These are phyloP conservation scores for Schizophyllum amplum DNA, from an alignment of 1,284 basidiomycete species.

Conservation along the genomic window DNA sequence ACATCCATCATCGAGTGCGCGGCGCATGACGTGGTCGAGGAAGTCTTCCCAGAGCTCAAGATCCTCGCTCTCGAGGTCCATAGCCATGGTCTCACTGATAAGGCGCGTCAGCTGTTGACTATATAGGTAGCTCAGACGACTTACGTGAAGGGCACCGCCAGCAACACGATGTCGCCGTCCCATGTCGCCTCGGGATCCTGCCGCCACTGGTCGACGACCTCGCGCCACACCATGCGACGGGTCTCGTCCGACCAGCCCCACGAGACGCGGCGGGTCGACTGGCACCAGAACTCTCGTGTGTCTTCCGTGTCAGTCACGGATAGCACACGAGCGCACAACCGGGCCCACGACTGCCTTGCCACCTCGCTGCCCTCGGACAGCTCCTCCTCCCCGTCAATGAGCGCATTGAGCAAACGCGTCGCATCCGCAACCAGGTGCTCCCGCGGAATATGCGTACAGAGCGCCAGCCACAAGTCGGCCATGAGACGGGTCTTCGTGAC, in stretches of 20 bases:
- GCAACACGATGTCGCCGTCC: conserved; percentile 46
- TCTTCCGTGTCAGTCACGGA: conserved; percentile 35
- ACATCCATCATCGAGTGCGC: conserved; percentile 46
- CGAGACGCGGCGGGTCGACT: conserved; percentile 11
- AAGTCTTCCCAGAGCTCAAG: conserved; percentile 49
- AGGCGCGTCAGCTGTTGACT: conserved; percentile 4
- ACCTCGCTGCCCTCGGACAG: conserved; percentile 40
- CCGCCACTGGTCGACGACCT: conserved; percentile 46
- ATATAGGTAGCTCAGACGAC: conserved; percentile 18
- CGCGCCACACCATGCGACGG: conserved; percentile 45
- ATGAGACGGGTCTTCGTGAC: conserved; percentile 39
- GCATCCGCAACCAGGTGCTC: conserved; percentile 34
- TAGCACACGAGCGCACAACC: conserved; percentile 46
- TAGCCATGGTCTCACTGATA: conserved; percentile 38
- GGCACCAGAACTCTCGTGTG: conserved; percentile 48
- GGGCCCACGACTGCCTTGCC: conserved; percentile 46
- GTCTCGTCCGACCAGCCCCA: conserved; percentile 27
- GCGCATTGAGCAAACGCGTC: conserved; percentile 34
- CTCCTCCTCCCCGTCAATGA: conserved; percentile 39
- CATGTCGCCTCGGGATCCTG: conserved; percentile 33
- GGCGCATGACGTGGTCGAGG: conserved; percentile 40
- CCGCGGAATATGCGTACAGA: conserved; percentile 33
- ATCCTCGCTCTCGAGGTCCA: conserved; percentile 49
- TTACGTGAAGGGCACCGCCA: conserved; percentile 56
- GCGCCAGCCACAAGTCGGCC: conserved; percentile 43